Base-by-base conservation (phyloP, 2,329 filamentous ascomycete genomes). In the Nemania sp. region DNA sequence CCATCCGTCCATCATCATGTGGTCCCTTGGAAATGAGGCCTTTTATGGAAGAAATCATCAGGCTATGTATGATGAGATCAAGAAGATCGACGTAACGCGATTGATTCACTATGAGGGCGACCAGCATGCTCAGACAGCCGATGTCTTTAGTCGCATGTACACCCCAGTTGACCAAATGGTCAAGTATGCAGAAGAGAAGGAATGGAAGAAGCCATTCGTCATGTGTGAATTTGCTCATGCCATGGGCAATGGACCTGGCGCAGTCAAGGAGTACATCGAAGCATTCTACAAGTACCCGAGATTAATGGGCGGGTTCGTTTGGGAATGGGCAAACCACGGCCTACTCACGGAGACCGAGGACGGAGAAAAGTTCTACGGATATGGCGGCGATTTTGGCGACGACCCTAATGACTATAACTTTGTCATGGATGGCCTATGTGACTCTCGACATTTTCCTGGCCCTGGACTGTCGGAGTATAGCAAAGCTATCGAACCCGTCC, bases 221-320 rank as follows among this genome's bases (percentile, higher is more conserved):
- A 76, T 84, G 43, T 84, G 81, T 55, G 83, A 86, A 60, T 85
- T 78, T 59, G 76, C 76, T 0, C 82, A 85, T 64, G 87, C 89
- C 0, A 91, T 91, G 88, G 89, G 89, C 0, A 91, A 90, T 59
- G 88, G 87, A 0, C 88, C 87, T 0, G 88, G 89, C 1, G 83
- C 82, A 1, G 77, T 90, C 50, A 81, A 86, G 62, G 88, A 90
- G 61, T 91, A 91, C 62, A 76, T 89, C 12, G 82, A 88, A 6
- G 80, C 82, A 0, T 91, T 90, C 71, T 83, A 86, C 67, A 79
- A 81, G 45, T 80, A 87, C 60, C 79, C 79, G 4, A 75, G 78
- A 2, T 74, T 87, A 0, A 87, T 90, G 74, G 88, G 88, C 5
- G 88, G 88, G 0, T 86, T 84, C 37, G 80, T 87, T 2, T 88